These are phyloP conservation scores for Macaranga tanarius DNA, from an alignment of 441 rosid genomes.

Conservation along the genomic window DNA sequence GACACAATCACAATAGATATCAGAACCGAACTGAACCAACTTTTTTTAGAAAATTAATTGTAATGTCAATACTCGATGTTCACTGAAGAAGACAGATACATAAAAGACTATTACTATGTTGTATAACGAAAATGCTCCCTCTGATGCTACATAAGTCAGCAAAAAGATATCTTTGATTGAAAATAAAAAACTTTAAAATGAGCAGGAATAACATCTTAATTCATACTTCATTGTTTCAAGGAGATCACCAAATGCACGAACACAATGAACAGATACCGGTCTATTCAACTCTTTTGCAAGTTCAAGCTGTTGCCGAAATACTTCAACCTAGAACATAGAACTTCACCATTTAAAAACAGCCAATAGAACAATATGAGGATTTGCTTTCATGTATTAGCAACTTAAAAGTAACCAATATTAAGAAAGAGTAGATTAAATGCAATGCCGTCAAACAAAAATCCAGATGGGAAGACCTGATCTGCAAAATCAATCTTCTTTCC, in stretches of 20 bases:
- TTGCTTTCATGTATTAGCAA: background rate
- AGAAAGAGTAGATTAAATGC: background rate
- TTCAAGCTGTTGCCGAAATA: conserved; percentile 71
- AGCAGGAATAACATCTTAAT: conserved; percentile 5
- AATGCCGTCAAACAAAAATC: background rate
- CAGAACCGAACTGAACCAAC: background rate
- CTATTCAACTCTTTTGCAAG: conserved; percentile 76
- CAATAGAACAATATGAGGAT: background rate
- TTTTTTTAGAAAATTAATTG: too few relatives aligned
- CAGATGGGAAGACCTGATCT: conserved; percentile 50
- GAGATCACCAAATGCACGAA: conserved; percentile 78
- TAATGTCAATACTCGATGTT: background rate
- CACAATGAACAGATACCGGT: conserved; percentile 85
- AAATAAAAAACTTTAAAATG: background rate
- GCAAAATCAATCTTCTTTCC: conserved; percentile 63
- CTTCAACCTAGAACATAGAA: conserved; percentile 48
- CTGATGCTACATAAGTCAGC: background rate
- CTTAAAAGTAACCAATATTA: background rate
- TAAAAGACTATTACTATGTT: background rate
- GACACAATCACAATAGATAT: background rate
- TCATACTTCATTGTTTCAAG: conserved; percentile 73
- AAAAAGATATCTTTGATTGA: background rate
- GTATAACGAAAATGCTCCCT: background rate
- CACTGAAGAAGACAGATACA: background rate
- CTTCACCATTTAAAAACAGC: background rate